Base-by-base conservation (phyloP, 345 rosid species). In the Eucalyptus polybractea region DNA sequence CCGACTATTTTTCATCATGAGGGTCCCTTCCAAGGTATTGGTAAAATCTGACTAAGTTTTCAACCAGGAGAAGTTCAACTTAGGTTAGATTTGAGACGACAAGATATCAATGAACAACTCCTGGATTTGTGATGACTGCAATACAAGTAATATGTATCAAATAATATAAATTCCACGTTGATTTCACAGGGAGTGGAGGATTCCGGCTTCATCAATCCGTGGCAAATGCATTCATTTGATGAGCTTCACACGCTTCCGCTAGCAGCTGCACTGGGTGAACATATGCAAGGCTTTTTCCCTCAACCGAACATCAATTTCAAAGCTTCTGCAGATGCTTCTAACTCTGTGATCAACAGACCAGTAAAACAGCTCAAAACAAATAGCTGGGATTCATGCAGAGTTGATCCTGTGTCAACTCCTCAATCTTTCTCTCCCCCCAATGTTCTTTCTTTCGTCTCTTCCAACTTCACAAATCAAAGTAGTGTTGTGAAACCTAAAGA, bases 141-240 rank as follows among this genome's bases (percentile, higher is more conserved):
- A 72, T 72, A 9, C 80, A 72, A 37, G 27, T 37, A 76, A 76
- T 10, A 21, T 69, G 44, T 69, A 69, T 62, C 7, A 13, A 24
- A 80, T 51, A 87, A 67, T 14, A 13, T 49, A 16, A 37, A 76
- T 76, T 37, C 27, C 47, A 37, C 15, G 27, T 13, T 51, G 25
- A 87, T 53, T 67, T 27, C 65, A 17, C 92, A 94, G 95, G 96
- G 91, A 89, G 92, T 93, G 91, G 97, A 94, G 51, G 95, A 93
- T 88, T 60, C 90, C 19, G 40, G 92, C 91, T 93, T 93, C 89
- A 91, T 93, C 80, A 90, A 90, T 62, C 97, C 91, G 56, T 94
- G 95, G 96, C 91, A 91, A 22, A 89, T 90, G 93, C 92, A 90
- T 89, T 90, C 92, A n/a, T 33, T 89, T 49, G 97, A 94, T 80